phyloP scores from a whole-genome alignment of 371 early-diverging fungal genomes.

The Rhizopus stolonifer region DNA sequence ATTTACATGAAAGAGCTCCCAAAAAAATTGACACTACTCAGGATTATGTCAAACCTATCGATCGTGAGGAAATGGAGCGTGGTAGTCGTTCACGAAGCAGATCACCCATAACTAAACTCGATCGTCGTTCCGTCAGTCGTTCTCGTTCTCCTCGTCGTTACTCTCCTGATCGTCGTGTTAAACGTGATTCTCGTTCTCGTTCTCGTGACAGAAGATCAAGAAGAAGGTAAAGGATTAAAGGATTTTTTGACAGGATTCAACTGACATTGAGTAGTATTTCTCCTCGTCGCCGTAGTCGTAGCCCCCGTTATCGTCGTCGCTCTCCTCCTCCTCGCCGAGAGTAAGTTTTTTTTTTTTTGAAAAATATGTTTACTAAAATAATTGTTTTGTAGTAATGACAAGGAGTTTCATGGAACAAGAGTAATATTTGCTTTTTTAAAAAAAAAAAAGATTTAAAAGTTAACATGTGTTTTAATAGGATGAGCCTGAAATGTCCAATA shows the following conservation, averaged over 20 bases:
- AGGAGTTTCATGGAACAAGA: slow-evolving; percentile 51
- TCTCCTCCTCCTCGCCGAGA: slow-evolving; percentile 30
- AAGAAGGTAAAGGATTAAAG: slow-evolving; percentile 26
- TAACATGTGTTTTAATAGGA: slow-evolving; percentile 19
- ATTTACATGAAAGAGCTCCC: background rate
- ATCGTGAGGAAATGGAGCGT: slow-evolving; percentile 9
- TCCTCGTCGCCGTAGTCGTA: slow-evolving; percentile 36
- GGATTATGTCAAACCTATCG: slow-evolving; percentile 8
- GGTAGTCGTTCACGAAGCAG: slow-evolving; percentile 16
- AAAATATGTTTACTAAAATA: too few relatives aligned
- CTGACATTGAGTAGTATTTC: slow-evolving; percentile 9
- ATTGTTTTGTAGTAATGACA: slow-evolving; percentile 18
- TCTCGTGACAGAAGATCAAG: slow-evolving; percentile 27
- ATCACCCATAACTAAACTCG: slow-evolving; percentile 13
- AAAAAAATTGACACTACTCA: background rate
- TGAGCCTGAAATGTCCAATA: slow-evolving; percentile 54
- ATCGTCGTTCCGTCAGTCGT: slow-evolving; percentile 22
- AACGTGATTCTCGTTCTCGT: slow-evolving; percentile 35
- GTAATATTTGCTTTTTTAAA: too few relatives aligned
- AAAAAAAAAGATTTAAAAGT: background rate
- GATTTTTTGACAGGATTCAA: background rate
- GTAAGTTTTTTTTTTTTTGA: slow-evolving; percentile 16
- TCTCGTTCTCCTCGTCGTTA: slow-evolving; percentile 24
- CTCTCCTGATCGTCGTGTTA: slow-evolving; percentile 22
- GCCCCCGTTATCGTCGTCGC: slow-evolving; percentile 32